Evolutionary conservation across 2,329 filamentous ascomycete genomes (phyloP), one percentile per base, ranked within the genome.

Genomic region (Trichoderma semiorbis): DNA sequence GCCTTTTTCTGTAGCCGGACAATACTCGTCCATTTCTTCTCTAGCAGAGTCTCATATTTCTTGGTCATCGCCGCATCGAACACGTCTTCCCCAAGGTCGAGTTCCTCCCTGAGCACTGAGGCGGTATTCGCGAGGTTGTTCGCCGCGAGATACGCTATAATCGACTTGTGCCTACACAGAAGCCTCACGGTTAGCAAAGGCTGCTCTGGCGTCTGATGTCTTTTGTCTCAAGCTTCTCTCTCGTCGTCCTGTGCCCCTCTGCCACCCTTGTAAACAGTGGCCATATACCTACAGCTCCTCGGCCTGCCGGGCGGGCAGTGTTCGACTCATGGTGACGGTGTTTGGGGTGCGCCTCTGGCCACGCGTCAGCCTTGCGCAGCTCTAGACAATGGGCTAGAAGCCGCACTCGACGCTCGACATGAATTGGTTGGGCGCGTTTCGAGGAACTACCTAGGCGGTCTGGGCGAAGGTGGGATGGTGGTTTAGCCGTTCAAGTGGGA

Each of bases 21-120:
- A 32, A 98, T 92, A 78, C 94, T 96, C 24, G 95, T 98, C 95
- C 95, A 98, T 85, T 98, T 98, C 88, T 97, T 98, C 86, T 98
- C 95, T 75, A 98, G 83, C 32, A 98, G 83, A 2, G 93, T 93
- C 82, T 97, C 94, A 84, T 98, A 98, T 83, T 97, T 97, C 85
- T 97, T 97, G 67, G 91, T 88, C 24, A 93, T 97, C 21, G 89
- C 88, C 74, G 92, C 86, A 79, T 97, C 94, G 77, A 97, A 95
- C 62, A 84, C 83, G 70, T 88, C 83, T 75, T 92, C 89, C 66
- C 90, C 88, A 5, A 97, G 87, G 70, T 87, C 87, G n/a, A 93
- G 84, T 81, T 98, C 95, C 78, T 92, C 87, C 74, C 94, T 90
- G 72, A 98, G 85, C 28, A 92, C 89, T 58, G 89, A 85, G 55